Evolutionary conservation across 2,329 filamentous ascomycete genomes (phyloP), one percentile per base, ranked within the genome.

Genomic region (Acarospora socialis): DNA sequence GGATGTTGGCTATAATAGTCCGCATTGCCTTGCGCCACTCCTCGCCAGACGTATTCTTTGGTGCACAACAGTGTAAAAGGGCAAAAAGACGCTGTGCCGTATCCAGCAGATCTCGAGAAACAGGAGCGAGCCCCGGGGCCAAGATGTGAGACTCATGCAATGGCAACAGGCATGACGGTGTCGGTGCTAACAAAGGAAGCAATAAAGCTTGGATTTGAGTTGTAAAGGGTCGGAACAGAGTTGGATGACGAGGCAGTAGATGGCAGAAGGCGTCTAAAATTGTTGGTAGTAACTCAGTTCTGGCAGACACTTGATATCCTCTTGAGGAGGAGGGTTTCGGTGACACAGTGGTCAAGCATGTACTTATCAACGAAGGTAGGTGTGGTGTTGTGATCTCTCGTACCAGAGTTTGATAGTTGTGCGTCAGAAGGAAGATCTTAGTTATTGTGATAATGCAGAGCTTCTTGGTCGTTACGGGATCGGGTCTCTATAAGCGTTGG

Each of bases 351-450:
- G 77, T 73, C 26, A 93, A 55, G 45, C 79, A 83, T 3, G 77
- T 66, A 1, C 71, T 74, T 27, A 86, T 67, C 46, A 87, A 92
- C 1, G 68, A 60, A 2, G 81, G 73, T 13, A 94, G 60, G 3
- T 73, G 81, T 3, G 83, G 83, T 0, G 84, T 92, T 1, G 81
- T 86, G 38, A 94, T 81, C 51, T 94, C 86, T 45, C 87, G 70
- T 26, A 87, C 66, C 32, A 94, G 63, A 6, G 82, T 90, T 37
- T 79, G 81, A 49, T 84, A 84, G 21, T 77, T 73, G 48, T 84
- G 81, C 23, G 86, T 78, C 21, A 90, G 68, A 43, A 74, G 68
- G 57, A 90, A 94, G 44, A 94, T 84, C 47, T 80, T 77, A 13
- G 81, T 80, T 39, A 94, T 60, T 9, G 81, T 73, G 39, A 90